Conservation (phyloP, 2,329 filamentous ascomycete species). For the Ascochyta fabae region DNA sequence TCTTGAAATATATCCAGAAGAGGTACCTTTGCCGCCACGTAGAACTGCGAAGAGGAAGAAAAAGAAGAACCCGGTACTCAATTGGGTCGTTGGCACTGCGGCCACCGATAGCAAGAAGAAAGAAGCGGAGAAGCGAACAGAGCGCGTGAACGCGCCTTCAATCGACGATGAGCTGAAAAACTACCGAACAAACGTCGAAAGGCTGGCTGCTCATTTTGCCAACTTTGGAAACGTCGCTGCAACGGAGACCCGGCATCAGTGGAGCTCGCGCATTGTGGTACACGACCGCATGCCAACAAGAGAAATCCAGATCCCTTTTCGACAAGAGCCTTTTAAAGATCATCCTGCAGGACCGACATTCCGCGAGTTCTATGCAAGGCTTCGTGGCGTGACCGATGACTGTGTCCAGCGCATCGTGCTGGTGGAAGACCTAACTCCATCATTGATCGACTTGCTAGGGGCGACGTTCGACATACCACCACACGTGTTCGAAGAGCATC, state of each 20-base stretch:
- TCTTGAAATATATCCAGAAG: too few relatives aligned
- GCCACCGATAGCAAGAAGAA: too few relatives aligned
- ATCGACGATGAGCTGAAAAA: neutral
- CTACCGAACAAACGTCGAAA: neutral
- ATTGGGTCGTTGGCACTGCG: too few relatives aligned
- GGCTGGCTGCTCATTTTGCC: neutral
- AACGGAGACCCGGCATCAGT: neutral
- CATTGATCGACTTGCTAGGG: constrained; percentile 19
- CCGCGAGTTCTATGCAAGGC: neutral
- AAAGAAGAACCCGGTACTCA: too few relatives aligned
- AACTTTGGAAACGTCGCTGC: neutral
- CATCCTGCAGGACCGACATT: neutral
- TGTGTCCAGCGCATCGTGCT: constrained; percentile 6
- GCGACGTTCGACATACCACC: constrained; percentile 25
- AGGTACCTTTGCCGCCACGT: too few relatives aligned
- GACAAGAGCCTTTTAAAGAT: neutral
- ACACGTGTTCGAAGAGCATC: constrained; percentile 24
- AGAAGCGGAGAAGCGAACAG: too few relatives aligned
- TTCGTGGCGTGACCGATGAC: neutral
- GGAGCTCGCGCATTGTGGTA: neutral
- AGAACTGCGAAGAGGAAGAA: too few relatives aligned
- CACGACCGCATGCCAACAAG: neutral
- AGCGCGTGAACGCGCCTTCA: too few relatives aligned
- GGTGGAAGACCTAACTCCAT: constrained; percentile 21
- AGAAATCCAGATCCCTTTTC: neutral